Evolutionary conservation across 129 eudicot genomes (phyloP), one percentile per base, ranked within the genome.

Genomic region (Ambrosia trifida): DNA sequence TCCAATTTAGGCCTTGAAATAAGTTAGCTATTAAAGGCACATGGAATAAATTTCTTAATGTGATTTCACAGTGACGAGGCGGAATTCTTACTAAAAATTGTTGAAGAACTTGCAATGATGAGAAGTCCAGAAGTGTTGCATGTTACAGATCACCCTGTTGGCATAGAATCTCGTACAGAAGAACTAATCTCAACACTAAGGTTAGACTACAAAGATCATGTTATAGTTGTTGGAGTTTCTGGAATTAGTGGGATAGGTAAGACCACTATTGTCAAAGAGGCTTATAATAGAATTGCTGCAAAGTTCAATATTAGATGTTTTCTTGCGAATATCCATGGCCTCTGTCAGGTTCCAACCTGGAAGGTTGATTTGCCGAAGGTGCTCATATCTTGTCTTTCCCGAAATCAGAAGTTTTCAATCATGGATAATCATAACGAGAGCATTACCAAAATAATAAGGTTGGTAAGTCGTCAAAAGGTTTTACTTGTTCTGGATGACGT

Each of bases 381-480:
- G 11, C 77, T 78, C 36, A 47, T 62, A n/a, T 70, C 67, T 10
- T 32, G 8, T 41, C 53, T 70, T 7, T 18, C 32, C 2, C 51
- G 6, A 44, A 36, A 46, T 3, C 2, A 30, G 8, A 49, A 14
- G 40, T 13, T 28, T 44, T 28, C 9, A 24, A 16, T 44, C 13
- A 5, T 14, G 11, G 5, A 6, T 31, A 69, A 31, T 62, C 53
- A 58, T 49, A 46, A 58, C 8, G 64, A 69, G 0, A 66, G 66
- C 2, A 17, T 60, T 49, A 53, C 69, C 30, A 44, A 59, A 18
- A 77, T 77, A 44, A 60, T 40, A 60, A 47, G 45, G 28, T 5
- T 46, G 63, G 1, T 69, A 76, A 17, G 69, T 2, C 11, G 32
- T 36, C 69, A 19, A 70, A 68, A 36, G 82, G 71, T 51, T 72